Base-by-base conservation (phyloP, 176 grass and related monocot genomes). In the Leersia perrieri region DNA sequence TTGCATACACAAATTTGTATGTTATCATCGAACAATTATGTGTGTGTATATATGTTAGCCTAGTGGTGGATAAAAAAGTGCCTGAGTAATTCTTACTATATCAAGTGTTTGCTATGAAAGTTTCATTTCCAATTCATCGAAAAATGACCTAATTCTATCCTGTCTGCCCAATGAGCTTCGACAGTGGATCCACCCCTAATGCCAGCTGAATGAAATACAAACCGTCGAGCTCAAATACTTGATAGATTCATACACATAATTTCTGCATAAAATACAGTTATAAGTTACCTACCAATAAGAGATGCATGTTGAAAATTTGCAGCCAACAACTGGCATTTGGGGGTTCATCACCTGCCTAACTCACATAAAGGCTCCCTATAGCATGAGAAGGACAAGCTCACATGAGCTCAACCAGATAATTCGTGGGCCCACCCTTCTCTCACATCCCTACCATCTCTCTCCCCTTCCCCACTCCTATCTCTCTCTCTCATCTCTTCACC, bases 361-460 rank as follows among this genome's bases (percentile, higher is more conserved):
- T 72, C 74, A 60, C 77, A 86, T 85, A 89, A 86, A 82, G 78
- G 38, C 35, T 51, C 73, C 75, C 82, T 62, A 35, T 25, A 62
- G 76, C 74, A 78, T 82, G 82, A 91, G 9, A 82, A 91, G 82
- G 85, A 91, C 90, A 79, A 62, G 73, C 74, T 91, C 82, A 86
- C 86, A 91, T 88, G 90, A 88, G 86, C 85, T 88, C 86, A 85
- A 85, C 82, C 81, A 82, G 72, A 88, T 82, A 81, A 88, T 88
- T 81, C 74, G 53, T 79, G 79, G 83, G 44, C 0, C 82, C 83
- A 85, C 42, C 1, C 73, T 11, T 67, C 63, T n/a, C 78, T 16
- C 38, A 20, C 53, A 27, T 7, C n/a, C 26, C 34, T 30, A 9
- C 9, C 10, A 58, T 58, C 5, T 38, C 14, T 41, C 11, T 22